Evolutionary conservation across 176 grass and related monocot genomes (phyloP).

Genomic region (Oryza coarctata): DNA sequence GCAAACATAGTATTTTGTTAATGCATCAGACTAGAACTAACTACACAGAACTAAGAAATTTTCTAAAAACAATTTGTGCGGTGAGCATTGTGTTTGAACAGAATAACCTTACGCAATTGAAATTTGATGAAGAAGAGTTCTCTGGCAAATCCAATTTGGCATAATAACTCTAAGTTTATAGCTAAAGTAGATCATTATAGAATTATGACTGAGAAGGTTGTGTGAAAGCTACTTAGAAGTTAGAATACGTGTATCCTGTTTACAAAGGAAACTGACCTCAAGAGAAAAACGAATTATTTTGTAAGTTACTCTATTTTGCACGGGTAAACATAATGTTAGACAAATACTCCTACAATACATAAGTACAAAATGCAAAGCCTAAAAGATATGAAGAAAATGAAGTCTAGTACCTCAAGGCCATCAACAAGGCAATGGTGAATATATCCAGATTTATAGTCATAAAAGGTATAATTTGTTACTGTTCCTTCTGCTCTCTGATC

Average conservation of each 20-base stretch:
- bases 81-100: neutral
- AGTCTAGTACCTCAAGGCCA: constrained; percentile 61
- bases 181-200: neutral
- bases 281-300: neutral
- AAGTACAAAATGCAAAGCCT: constrained; percentile 13
- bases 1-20: neutral
- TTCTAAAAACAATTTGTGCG: neutral
- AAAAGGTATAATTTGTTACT: constrained; percentile 86
- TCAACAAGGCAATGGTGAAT: constrained; percentile 90
- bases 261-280: constrained; percentile 17
- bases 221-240: neutral
- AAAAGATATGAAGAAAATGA: constrained; percentile 17
- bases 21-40: neutral
- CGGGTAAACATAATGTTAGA: neutral
- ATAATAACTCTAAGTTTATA: neutral
- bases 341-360: neutral
- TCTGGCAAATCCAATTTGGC: neutral
- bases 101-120: neutral
- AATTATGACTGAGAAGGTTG: neutral
- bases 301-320: constrained; percentile 16
- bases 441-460: constrained; percentile 90
- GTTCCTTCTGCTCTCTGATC: constrained; percentile 63
- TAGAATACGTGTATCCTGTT: neutral
- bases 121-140: neutral
- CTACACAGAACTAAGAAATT: neutral